Evolutionary conservation across 106 monocot species (phyloP), one percentile per base, ranked within the genome.

Genomic region (Chionographis japonica): DNA sequence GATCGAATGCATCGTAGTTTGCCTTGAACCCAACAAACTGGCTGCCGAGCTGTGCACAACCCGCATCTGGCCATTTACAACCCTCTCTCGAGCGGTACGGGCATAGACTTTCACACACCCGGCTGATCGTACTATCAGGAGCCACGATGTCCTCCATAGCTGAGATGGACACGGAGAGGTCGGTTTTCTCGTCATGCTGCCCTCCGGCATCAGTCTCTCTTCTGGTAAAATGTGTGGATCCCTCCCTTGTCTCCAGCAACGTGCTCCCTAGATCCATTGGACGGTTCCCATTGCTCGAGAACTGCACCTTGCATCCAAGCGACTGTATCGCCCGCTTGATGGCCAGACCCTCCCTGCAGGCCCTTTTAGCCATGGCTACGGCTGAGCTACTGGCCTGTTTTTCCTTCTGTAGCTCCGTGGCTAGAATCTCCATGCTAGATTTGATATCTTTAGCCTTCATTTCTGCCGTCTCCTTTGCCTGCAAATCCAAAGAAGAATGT

Each of bases 21-120:
- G 97, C 97, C 58, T 84, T 98, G 39, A 98, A 57, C 6, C 92
- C 87, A 67, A 98, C 72, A 75, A 98, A 93, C 53, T 98, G 92
- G 62, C 90, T 93, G 54, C 85, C 78, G 38, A 90, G 76, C 67
- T 93, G 92, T 14, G 87, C 78, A 69, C 97, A 98, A 17, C 76
- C 81, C 59, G 82, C 85, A 61, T 93, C 84, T 0, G 97, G 97
- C 97, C 97, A 98, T 64, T 74, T 89, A 74, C 97, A 98, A 38
- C 92, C 92, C 62, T 90, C 92, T 50, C 71, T 74, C 37, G 85
- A 87, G 18, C 92, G 75, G 54, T 83, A 90, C 3, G 97, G 97
- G 58, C 97, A 98, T 2, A 98, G 35, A 3, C 66, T 70, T 56
- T 93, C 97, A 67, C 97, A 98, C 13, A 81, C 37, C 3, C 59